Evolutionary conservation across 495 filamentous ascomycete genomes (phyloP), one percentile per base, ranked within the genome.

Genomic region (Patellaria atrata): DNA sequence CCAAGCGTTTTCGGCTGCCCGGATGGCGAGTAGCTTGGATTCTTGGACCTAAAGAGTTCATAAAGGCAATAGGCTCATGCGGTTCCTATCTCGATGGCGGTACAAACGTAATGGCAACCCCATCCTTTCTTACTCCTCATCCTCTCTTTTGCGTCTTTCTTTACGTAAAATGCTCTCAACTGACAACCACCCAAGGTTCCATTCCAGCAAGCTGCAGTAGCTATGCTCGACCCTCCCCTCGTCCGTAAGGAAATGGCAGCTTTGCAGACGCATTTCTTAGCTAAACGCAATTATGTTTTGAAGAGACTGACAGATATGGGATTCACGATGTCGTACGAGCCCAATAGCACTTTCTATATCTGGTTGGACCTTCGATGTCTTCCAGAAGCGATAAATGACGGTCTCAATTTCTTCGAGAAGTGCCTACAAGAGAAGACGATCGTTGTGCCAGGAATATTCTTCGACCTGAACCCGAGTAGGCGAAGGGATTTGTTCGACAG

Each of bases 1-100:
- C 87, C 38, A 96, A 96, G 68, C 79, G 84, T 33, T 96, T 96
- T 71, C 76, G 87, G 43, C 73, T 96, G 2, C 87, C 87, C 2
- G 87, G 87, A 36, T 96, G 87, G 86, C 81, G 87, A 43, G 84
- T 96, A 30, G 86, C 86, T 6, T 94, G 87, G 87, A 79, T 96
- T 41, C 56, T 96, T 30, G 87, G 87, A 1, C 87, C 87, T 30
- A 94, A 94, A 63, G 87, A 92, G 38, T 96, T 94, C 61, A 80
- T 96, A 61, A 79, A 81, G 52, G 84, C 87, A 14, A 83, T 96
- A 41, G 83, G 83, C 38, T 85, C 79, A 22, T 91, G 86, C 47
- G 87, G 87, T 21, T 82, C 75, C 2, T 96, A 94, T 63, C 75
- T 96, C n/a, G 87, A 94, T 49, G 87, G 87, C 38, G 87, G 86